Conservation (phyloP, 2,329 filamentous ascomycete genomes). For the Corniculantispora saksenae region DNA sequence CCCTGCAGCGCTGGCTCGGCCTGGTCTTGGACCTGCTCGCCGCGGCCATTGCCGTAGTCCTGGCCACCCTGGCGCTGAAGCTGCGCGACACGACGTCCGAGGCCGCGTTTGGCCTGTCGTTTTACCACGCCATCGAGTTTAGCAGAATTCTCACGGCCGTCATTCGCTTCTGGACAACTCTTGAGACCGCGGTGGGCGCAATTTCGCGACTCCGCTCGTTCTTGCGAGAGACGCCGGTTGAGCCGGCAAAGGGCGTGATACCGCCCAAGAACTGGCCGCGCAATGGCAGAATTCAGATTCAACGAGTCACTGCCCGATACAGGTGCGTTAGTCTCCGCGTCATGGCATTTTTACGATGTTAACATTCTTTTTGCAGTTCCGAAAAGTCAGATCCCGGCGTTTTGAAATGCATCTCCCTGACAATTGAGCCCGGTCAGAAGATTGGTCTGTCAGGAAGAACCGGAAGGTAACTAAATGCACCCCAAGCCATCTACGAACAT, state of each 20-base stretch:
- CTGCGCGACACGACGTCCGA: background rate
- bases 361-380: too few relatives aligned
- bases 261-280: background rate
- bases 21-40: background rate
- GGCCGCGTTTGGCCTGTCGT: background rate
- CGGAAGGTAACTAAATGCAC: conserved; percentile 26
- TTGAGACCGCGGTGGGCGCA: background rate
- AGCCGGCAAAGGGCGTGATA: background rate
- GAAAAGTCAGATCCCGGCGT: conserved; percentile 14
- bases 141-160: background rate
- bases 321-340: background rate
- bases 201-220: background rate
- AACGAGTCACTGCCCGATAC: background rate
- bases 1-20: conserved; percentile 39
- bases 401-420: conserved; percentile 28
- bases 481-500: background rate
- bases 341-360: background rate
- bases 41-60: background rate
- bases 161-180: background rate
- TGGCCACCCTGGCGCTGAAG: background rate
- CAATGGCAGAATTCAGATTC: background rate
- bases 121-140: background rate
- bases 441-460: conserved; percentile 36
- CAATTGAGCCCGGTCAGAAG: conserved; percentile 29
- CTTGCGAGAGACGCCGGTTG: background rate